Conservation (phyloP, 2,329 filamentous ascomycete species). For the Epichloe gansuensis region DNA sequence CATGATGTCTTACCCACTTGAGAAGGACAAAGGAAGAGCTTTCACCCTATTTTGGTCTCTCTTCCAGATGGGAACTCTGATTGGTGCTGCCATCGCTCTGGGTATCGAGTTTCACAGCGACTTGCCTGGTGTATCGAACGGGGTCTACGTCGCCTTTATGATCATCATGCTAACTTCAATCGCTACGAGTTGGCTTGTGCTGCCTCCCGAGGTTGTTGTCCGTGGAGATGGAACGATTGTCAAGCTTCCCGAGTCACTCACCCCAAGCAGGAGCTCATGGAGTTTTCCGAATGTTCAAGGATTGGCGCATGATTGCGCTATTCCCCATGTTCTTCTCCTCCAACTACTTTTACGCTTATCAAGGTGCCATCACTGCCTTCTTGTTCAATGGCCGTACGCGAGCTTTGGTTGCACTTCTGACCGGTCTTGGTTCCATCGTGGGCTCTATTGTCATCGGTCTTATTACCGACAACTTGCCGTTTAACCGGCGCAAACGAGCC, state of each 20-base stretch:
- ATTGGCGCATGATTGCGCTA: constrained; percentile 44
- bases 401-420: constrained; percentile 58
- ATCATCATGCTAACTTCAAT: constrained; percentile 9
- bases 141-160: constrained; percentile 5
- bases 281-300: constrained; percentile 11
- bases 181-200: constrained; percentile 8
- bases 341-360: constrained; percentile 78
- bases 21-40: constrained; percentile 71
- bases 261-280: constrained; percentile 4
- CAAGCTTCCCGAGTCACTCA: constrained; percentile 3
- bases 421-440: constrained; percentile 61
- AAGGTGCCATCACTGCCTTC: constrained; percentile 59
- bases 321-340: constrained; percentile 76
- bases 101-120: constrained; percentile 5
- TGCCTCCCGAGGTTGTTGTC: constrained; percentile 7
- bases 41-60: constrained; percentile 92
- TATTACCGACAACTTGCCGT: constrained; percentile 42
- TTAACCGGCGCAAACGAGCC: constrained; percentile 49
- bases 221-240: constrained; percentile 8
- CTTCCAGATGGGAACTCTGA: constrained; percentile 82
- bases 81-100: constrained; percentile 40
- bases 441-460: constrained; percentile 55
- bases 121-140: constrained; percentile 2
- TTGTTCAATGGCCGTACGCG: constrained; percentile 64
- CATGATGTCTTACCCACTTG: constrained; percentile 80